Conservation (phyloP, 257 asterid genomes). For the Solanum sejunctum region DNA sequence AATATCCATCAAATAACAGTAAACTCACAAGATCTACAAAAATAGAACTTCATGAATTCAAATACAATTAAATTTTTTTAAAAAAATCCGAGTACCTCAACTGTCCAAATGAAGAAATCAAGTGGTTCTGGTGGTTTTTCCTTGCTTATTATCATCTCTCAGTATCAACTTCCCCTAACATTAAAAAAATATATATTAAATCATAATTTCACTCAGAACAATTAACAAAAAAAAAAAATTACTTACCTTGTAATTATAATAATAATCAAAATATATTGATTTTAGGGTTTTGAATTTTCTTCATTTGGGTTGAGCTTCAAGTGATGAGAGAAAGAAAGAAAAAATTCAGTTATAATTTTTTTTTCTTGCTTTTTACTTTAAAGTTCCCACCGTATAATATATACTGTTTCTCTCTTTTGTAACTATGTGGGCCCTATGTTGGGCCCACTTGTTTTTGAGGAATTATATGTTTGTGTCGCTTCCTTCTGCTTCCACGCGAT, state of each 20-base stretch:
- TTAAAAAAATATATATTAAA: neutral
- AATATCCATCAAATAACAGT: neutral
- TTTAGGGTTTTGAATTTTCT: neutral
- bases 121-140: neutral
- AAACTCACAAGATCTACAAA: neutral
- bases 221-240: neutral
- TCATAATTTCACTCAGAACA: neutral
- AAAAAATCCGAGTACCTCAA: neutral
- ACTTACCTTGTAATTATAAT: neutral
- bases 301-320: neutral
- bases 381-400: neutral
- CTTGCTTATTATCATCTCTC: conserved; percentile 1
- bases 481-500: neutral
- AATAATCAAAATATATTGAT: neutral
- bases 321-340: neutral
- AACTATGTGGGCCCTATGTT: neutral
- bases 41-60: neutral
- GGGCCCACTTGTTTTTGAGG: neutral
- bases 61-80: neutral
- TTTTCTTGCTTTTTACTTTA: neutral
- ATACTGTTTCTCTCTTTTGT: neutral
- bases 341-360: neutral
- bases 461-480: neutral
- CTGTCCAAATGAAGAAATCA: conserved; percentile 1
- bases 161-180: neutral